These are phyloP conservation scores for Tylopilus sp. DNA, from an alignment of 768 basidiomycete genomes.

Conservation along the genomic window DNA sequence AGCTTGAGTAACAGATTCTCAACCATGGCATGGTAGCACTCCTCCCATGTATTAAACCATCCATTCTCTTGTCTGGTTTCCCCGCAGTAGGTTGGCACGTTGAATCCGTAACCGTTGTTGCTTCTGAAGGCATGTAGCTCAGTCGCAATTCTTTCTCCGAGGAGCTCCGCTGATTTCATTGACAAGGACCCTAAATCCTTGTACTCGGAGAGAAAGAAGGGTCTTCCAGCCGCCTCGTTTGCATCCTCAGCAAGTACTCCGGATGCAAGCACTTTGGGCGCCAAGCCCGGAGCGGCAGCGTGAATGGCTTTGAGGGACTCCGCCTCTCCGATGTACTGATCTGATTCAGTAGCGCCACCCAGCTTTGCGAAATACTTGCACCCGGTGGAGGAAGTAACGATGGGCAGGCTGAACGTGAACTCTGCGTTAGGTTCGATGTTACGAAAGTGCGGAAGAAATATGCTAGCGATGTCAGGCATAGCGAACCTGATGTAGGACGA, in stretches of 20 bases:
- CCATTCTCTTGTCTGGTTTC: slow-evolving; percentile 67
- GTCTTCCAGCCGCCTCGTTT: slow-evolving; percentile 35
- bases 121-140: slow-evolving; percentile 62
- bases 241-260: slow-evolving; percentile 35
- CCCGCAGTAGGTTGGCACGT: slow-evolving; percentile 75
- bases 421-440: slow-evolving; percentile 48
- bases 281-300: slow-evolving; percentile 63
- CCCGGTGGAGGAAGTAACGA: slow-evolving; percentile 55
- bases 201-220: slow-evolving; percentile 75
- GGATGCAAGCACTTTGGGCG: slow-evolving; percentile 51
- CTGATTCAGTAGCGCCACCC: slow-evolving; percentile 48
- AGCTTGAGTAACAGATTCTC: slow-evolving; percentile 52
- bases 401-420: slow-evolving; percentile 45
- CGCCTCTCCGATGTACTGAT: slow-evolving; percentile 68
- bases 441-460: slow-evolving; percentile 44
- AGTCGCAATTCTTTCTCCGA: slow-evolving; percentile 61
- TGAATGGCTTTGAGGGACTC: slow-evolving; percentile 64
- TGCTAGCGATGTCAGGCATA: slow-evolving; percentile 17
- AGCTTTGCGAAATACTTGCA: slow-evolving; percentile 59
- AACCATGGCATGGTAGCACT: slow-evolving; percentile 62
- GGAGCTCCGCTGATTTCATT: slow-evolving; percentile 39
- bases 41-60: slow-evolving; percentile 70
- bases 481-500: too few relatives aligned
- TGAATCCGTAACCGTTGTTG: slow-evolving; percentile 61
- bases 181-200: slow-evolving; percentile 53